phyloP scores from a whole-genome alignment of 768 basidiomycete species.

The Kwoniella shandongensis region DNA sequence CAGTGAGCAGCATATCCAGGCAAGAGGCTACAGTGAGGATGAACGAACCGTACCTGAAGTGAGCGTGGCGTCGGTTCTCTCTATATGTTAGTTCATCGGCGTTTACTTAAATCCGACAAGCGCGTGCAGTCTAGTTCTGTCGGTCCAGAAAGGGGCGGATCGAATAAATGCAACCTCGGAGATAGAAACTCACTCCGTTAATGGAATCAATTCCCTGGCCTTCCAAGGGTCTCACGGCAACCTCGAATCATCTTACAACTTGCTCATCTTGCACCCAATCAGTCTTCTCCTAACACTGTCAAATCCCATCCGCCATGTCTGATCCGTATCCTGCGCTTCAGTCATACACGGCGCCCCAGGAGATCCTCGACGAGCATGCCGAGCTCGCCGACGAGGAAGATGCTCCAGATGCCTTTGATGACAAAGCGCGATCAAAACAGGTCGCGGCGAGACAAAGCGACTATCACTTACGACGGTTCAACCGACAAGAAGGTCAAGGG shows the following conservation, averaged over 20 bases:
- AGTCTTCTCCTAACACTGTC: neutral
- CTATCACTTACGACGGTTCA: constrained; percentile 89
- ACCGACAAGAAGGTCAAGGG: constrained; percentile 64
- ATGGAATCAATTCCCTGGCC: too few relatives aligned
- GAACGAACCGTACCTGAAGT: neutral
- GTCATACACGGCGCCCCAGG: constrained; percentile 89
- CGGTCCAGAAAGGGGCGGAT: neutral
- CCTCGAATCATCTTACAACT: neutral
- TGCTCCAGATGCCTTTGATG: constrained; percentile 62
- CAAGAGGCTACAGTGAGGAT: neutral
- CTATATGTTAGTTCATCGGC: neutral
- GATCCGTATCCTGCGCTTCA: constrained; percentile 59
- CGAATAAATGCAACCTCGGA: neutral
- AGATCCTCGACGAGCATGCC: constrained; percentile 88
- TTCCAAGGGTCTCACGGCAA: neutral
- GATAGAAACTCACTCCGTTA: neutral
- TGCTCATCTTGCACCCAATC: neutral
- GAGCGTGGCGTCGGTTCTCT: neutral
- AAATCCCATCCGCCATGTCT: constrained; percentile 8
- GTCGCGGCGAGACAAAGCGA: constrained; percentile 90
- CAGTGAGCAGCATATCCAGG: neutral
- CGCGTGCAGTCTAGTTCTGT: neutral
- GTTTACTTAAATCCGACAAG: constrained; percentile 10
- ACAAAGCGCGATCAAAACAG: constrained; percentile 88
- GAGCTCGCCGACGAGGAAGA: constrained; percentile 92